Evolutionary conservation across 371 early-diverging fungal species (phyloP).

Genomic region (Entomophthora muscae): DNA sequence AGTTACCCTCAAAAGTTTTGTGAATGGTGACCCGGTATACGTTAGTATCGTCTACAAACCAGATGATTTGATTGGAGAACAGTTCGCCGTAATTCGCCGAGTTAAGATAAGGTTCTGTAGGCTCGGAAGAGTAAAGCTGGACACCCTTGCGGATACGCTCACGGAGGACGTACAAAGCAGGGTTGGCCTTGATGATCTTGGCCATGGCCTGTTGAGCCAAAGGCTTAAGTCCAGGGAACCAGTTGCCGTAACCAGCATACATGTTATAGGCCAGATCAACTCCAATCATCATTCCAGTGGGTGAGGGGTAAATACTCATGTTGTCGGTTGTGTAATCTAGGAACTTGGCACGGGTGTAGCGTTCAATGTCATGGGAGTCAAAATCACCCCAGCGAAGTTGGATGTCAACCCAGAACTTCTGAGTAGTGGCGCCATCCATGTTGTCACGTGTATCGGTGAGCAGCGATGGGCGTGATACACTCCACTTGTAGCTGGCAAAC

Average conservation of each 20-base stretch:
- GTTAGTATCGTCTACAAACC: conserved; percentile 99
- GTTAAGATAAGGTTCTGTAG: conserved; percentile 94
- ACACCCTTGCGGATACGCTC: conserved; percentile 98
- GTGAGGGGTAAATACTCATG: conserved; percentile 96
- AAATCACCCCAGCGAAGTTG: conserved; percentile 98
- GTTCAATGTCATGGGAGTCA: conserved; percentile 95
- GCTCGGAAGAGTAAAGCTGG: conserved; percentile 95
- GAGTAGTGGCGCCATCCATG: conserved; percentile 90
- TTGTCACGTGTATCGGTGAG: conserved; percentile 78
- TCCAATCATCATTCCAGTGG: conserved; percentile 92
- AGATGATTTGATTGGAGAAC: conserved; percentile 94
- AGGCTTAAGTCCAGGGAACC: conserved; percentile 97
- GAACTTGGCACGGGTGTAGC: conserved; percentile 96
- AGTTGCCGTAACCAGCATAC: conserved; percentile 74
- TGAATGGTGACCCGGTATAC: conserved; percentile 98
- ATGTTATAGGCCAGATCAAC: conserved; percentile 95
- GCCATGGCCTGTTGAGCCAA: conserved; percentile 90
- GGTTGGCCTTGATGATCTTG: conserved; percentile 97
- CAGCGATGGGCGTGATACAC: conserved; percentile 83
- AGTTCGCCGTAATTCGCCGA: conserved; percentile 93
- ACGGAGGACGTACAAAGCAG: conserved; percentile 90
- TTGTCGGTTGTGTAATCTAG: conserved; percentile 94
- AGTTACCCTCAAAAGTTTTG: conserved; percentile 97
- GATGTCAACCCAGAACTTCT: conserved; percentile 96
- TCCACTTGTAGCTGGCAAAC: conserved; percentile 96